phyloP scores from a whole-genome alignment of 2,329 filamentous ascomycete species.

The Proliferodiscus dingleyae region DNA sequence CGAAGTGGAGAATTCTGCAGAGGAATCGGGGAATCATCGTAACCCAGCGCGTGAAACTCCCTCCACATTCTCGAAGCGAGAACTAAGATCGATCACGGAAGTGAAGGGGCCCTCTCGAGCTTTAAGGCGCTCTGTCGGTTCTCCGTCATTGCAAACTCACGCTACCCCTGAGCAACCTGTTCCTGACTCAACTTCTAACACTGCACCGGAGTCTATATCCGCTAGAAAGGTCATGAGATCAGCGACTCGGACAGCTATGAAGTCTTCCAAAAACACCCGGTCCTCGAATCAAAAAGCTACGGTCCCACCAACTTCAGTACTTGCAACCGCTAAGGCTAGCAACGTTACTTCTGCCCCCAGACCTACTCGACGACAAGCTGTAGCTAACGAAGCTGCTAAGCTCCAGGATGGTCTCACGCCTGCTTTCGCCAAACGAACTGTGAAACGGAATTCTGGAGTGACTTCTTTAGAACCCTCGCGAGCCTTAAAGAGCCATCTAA shows the following conservation, averaged over 20 bases:
- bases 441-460: constrained; percentile 6
- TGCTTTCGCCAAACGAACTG: neutral
- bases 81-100: constrained; percentile 7
- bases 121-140: constrained; percentile 3
- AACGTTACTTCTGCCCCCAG: neutral
- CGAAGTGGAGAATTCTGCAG: too few species aligned
- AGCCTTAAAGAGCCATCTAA: constrained; percentile 21
- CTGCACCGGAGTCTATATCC: too few species aligned
- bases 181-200: neutral
- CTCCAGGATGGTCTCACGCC: neutral
- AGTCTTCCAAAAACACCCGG: too few species aligned
- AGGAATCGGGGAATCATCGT: neutral
- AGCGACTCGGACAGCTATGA: too few species aligned
- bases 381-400: neutral
- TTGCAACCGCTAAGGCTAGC: neutral
- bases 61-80: neutral
- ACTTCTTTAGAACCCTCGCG: constrained; percentile 6
- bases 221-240: too few species aligned
- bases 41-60: neutral
- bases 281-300: too few species aligned
- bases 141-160: neutral
- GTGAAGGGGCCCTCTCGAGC: constrained; percentile 8
- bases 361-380: neutral
- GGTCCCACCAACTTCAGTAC: too few species aligned
- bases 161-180: constrained; percentile 5